Conservation (phyloP, 208 protist genomes). For the Trichomonas vaginalis region DNA sequence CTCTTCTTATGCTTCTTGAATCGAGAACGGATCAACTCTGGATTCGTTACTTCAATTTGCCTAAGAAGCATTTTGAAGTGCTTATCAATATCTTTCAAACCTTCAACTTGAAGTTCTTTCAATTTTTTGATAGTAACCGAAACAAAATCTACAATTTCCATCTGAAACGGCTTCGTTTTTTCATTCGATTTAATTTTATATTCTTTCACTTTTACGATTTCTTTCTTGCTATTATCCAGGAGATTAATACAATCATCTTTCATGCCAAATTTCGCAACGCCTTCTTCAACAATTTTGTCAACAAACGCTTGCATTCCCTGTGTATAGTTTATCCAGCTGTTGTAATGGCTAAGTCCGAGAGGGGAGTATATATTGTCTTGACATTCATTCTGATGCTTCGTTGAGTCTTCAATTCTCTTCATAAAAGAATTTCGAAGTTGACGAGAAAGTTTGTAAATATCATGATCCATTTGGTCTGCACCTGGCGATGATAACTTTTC, state of each 20-base stretch:
- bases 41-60: neutral
- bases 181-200: neutral
- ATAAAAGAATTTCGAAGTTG: neutral
- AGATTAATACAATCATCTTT: neutral
- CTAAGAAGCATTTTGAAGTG: neutral
- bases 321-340: neutral
- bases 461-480: neutral
- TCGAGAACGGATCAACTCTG: neutral
- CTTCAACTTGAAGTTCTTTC: neutral
- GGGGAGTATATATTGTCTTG: neutral
- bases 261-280: neutral
- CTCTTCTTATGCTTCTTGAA: neutral
- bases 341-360: neutral
- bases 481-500: neutral
- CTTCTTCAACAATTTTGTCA: neutral
- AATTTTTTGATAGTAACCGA: neutral
- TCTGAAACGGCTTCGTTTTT: neutral
- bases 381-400: neutral
- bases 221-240: neutral
- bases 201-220: neutral
- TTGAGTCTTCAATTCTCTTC: neutral
- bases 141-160: neutral
- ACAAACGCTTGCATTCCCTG: neutral
- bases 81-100: neutral
- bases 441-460: neutral